Percentiles rank a stretch among this genome's conserved stretches.
Evolutionary conservation across 108 stramenopile genomes (phyloP).

Genomic region (Licmophora abbreviata): DNA sequence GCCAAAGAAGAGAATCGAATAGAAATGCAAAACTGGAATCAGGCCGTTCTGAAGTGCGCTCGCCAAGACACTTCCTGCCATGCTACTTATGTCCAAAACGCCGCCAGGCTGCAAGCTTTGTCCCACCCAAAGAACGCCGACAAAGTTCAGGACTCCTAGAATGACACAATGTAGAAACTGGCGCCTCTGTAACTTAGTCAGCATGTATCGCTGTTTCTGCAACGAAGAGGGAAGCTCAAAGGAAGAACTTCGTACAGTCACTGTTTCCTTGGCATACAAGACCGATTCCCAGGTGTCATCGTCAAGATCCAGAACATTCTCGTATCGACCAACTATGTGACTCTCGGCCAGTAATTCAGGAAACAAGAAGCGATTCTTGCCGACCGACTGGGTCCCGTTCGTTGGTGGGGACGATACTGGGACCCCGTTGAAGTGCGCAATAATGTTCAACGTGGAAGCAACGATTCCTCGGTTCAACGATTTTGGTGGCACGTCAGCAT

Average conservation of each 20-base stretch:
- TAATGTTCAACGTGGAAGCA: conserved; percentile 39
- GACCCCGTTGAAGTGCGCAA: conserved; percentile 74
- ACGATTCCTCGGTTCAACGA: conserved; percentile 20
- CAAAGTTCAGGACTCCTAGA: conserved; percentile 53
- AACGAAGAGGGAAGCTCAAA: conserved; percentile 33
- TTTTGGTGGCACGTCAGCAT: conserved; percentile 56
- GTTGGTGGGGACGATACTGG: conserved; percentile 18
- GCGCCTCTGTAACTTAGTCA: conserved; percentile 41
- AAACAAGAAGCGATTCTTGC: conserved; percentile 61
- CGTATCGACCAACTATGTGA: conserved; percentile 6
- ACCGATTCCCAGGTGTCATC: conserved; percentile 19
- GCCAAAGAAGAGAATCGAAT: conserved; percentile 54
- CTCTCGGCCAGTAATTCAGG: conserved; percentile 70
- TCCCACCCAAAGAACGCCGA: conserved; percentile 65
- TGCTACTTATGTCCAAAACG: conserved; percentile 19
- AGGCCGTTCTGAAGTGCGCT: conserved; percentile 10
- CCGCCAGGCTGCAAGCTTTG: conserved; percentile 54
- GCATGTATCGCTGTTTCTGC: conserved; percentile 35
- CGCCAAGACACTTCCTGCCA: conserved; percentile 6
- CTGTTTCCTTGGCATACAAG: conserved; percentile 9
- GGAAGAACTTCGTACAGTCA: background rate
- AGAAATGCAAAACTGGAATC: conserved; percentile 51
- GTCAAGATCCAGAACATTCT: conserved; percentile 11
- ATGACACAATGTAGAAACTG: conserved; percentile 59
- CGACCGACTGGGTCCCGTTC: conserved; percentile 14